Base-by-base conservation (phyloP, 75 land plant genomes). In the Sequoia sempervirens region DNA sequence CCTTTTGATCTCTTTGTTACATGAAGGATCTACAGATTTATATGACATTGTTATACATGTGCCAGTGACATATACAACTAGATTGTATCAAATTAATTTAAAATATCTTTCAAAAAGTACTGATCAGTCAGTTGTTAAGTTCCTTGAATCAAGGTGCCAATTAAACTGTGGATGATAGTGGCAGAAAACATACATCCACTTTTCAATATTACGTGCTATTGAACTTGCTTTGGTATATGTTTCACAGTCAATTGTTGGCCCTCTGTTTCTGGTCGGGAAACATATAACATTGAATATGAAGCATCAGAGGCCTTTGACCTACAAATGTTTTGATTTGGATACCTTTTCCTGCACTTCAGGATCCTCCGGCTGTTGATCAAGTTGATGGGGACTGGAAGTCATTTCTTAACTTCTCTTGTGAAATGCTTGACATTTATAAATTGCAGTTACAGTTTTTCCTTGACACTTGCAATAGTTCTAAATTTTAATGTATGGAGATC, bases 361-460 rank as follows among this genome's bases (percentile, higher is more conserved):
- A 94, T 83, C 86, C 94, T 61, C 99, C 99, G 72, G 89, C 80
- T 84, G 95, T 97, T 3, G 90, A 92, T 81, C 99, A 97, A 84
- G 89, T 91, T 76, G 98, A 97, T 90, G 99, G 99, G 47, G 99
- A 97, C 82, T 97, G 98, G 98, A 96, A 96, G 99, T 97, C 56
- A 88, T 86, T 73, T 68, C 54, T 45, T 78, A 18, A 4, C 66
- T 61, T 61, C 1, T 61, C 23, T 30, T 14, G 87, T 78, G 15
- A 30, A 47, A 38, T 20, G 50, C 43, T 23, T 61, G 66, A 61
- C 7, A 78, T 83, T 47, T 76, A 3, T n/a, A n/a, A n/a, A 79
- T 78, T 83, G 8, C 4, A 14, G n/a, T 74, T 36, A 37, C 40
- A 36, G 9, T 75, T 38, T 2, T 38, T 75, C 14, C 1, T 78